phyloP scores from a whole-genome alignment of 495 filamentous ascomycete species.

The Aspergillus funiculosus region DNA sequence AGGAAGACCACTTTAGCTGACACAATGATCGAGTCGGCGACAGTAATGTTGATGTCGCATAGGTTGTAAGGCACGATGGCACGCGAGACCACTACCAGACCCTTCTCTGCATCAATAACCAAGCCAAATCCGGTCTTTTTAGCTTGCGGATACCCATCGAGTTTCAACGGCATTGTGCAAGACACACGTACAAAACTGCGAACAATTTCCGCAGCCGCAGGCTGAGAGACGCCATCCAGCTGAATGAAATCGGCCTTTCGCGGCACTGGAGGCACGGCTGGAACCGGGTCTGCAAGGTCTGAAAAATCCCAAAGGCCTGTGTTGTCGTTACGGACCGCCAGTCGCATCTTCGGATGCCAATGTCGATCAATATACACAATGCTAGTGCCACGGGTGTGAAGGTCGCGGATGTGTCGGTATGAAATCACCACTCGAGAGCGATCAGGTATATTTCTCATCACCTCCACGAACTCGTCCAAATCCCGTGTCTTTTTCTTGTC shows the following conservation, averaged over 20 bases:
- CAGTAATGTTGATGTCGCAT: slow-evolving; percentile 90
- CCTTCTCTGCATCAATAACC: slow-evolving; percentile 93
- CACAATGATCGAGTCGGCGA: slow-evolving; percentile 92
- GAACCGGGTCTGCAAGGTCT: slow-evolving; percentile 73
- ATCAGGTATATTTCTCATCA: slow-evolving; percentile 83
- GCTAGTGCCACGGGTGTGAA: slow-evolving; percentile 89
- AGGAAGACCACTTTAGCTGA: slow-evolving; percentile 92
- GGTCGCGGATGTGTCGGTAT: slow-evolving; percentile 90
- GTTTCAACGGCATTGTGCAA: slow-evolving; percentile 87
- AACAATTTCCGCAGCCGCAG: slow-evolving; percentile 84
- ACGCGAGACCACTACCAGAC: slow-evolving; percentile 85
- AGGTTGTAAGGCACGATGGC: slow-evolving; percentile 94
- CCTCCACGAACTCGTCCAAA: slow-evolving; percentile 82
- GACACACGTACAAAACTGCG: slow-evolving; percentile 90
- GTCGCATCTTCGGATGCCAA: slow-evolving; percentile 89
- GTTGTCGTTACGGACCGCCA: slow-evolving; percentile 85
- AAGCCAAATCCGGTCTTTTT: slow-evolving; percentile 92
- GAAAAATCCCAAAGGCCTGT: slow-evolving; percentile 94
- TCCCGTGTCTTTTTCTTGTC: slow-evolving; percentile 86
- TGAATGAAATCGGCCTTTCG: slow-evolving; percentile 83
- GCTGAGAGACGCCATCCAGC: slow-evolving; percentile 81
- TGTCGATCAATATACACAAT: slow-evolving; percentile 92
- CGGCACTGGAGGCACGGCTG: slow-evolving; percentile 62
- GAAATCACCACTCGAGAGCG: slow-evolving; percentile 85
- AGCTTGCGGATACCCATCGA: slow-evolving; percentile 91